phyloP scores from a whole-genome alignment of 805 yeast genomes.

The Blastobotrys attinorum region DNA sequence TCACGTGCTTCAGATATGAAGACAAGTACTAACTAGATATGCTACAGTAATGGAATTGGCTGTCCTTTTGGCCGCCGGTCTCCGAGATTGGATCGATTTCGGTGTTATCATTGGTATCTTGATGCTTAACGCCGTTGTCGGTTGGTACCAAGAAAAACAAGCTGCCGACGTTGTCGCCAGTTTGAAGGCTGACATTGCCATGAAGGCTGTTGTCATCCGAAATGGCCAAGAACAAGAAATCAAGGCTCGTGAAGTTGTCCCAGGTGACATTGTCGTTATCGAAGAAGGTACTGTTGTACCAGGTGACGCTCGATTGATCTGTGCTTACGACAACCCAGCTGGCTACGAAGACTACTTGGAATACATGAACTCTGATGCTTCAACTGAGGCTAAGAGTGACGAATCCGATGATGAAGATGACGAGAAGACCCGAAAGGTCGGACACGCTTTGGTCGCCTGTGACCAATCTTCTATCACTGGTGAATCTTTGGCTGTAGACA shows the following conservation, averaged over 20 bases:
- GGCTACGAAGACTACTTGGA: conserved; percentile 32
- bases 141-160: conserved; percentile 96
- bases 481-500: conserved; percentile 95
- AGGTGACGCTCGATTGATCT: conserved; percentile 76
- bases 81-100: conserved; percentile 97
- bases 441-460: conserved; percentile 66
- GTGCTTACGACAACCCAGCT: conserved; percentile 31
- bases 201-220: conserved; percentile 80
- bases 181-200: conserved; percentile 89
- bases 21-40: neutral
- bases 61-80: conserved; percentile 89
- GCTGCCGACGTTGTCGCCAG: conserved; percentile 97
- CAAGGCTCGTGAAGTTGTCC: conserved; percentile 80
- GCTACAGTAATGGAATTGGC: conserved; percentile 84
- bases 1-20: too few relatives aligned
- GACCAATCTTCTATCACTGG: conserved; percentile 98
- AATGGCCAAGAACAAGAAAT: conserved; percentile 72
- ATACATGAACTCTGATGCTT: conserved; percentile 30
- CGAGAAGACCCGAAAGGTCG: conserved; percentile 62
- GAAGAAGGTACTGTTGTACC: conserved; percentile 93
- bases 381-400: conserved; percentile 21
- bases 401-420: conserved; percentile 24
- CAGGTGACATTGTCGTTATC: conserved; percentile 87
- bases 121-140: conserved; percentile 83
- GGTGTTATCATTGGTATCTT: conserved; percentile 92